phyloP scores from a whole-genome alignment of 129 eudicot genomes.

The Flaveria sonorensis region DNA sequence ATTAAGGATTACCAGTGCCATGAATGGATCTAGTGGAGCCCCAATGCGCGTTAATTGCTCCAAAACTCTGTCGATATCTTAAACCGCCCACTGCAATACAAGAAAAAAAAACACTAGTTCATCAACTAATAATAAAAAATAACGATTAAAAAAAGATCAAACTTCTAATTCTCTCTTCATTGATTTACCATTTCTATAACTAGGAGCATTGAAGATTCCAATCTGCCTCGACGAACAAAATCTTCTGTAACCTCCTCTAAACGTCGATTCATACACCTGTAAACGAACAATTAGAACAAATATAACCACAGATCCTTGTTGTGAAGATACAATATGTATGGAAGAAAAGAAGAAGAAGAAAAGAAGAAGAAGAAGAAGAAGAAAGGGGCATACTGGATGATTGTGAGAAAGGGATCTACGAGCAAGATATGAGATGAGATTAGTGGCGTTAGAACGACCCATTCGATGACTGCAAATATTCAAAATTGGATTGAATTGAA shows the following conservation, averaged over 20 bases:
- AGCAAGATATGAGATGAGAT: constrained; percentile 40
- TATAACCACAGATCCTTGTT: background rate
- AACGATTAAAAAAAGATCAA: background rate
- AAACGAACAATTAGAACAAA: constrained; percentile 1
- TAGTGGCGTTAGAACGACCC: constrained; percentile 47
- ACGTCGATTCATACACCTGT: constrained; percentile 29
- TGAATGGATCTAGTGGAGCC: constrained; percentile 43
- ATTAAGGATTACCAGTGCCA: constrained; percentile 44
- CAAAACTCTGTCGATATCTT: constrained; percentile 35
- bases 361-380: too few species aligned
- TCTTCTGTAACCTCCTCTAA: constrained; percentile 30
- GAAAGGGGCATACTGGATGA: constrained; percentile 30
- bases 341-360: too few species aligned
- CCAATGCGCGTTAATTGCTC: constrained; percentile 12
- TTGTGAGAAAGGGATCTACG: constrained; percentile 48
- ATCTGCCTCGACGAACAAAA: constrained; percentile 33
- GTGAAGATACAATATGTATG: background rate
- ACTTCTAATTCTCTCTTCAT: background rate
- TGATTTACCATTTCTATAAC: constrained; percentile 40
- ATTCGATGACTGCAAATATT: constrained; percentile 18
- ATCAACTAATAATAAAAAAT: background rate
- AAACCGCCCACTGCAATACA: constrained; percentile 2
- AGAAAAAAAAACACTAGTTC: background rate
- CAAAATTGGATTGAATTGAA: background rate
- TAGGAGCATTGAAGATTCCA: constrained; percentile 25